These are phyloP conservation scores for Russula griseocarnosa DNA, from an alignment of 768 basidiomycete genomes.

Conservation along the genomic window DNA sequence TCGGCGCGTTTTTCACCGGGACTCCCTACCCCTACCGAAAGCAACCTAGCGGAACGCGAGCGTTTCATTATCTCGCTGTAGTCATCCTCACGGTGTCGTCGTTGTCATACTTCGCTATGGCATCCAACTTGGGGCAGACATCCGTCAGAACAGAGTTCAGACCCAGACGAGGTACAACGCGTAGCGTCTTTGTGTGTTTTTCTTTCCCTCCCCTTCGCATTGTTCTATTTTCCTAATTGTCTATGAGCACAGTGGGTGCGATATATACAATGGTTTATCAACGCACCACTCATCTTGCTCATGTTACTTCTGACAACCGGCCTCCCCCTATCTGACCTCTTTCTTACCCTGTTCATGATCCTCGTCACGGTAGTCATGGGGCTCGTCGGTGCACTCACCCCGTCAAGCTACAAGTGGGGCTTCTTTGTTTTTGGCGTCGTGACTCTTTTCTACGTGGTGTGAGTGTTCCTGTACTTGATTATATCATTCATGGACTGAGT, in stretches of 20 bases:
- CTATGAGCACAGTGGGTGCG: conserved; percentile 40
- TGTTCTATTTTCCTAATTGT: neutral
- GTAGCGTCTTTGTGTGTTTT: conserved; percentile 43
- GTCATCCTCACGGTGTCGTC: conserved; percentile 46
- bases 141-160: conserved; percentile 44
- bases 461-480: conserved; percentile 27
- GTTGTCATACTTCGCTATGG: conserved; percentile 54
- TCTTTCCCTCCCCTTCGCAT: fast-evolving
- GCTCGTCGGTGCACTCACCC: conserved; percentile 51
- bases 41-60: conserved; percentile 41
- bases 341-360: conserved; percentile 45
- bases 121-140: conserved; percentile 50
- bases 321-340: conserved; percentile 47
- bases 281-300: conserved; percentile 50
- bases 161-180: conserved; percentile 29
- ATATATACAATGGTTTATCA: conserved; percentile 57
- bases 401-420: conserved; percentile 51
- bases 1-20: neutral
- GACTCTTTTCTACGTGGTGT: conserved; percentile 50
- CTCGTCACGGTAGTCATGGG: conserved; percentile 44
- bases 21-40: conserved; percentile 24
- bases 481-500: conserved; percentile 14
- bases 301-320: conserved; percentile 45
- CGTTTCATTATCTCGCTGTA: conserved; percentile 49
- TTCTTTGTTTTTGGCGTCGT: conserved; percentile 47